A percentile compares a stretch with the other conserved stretches of the same genome.
Conservation (phyloP, 129 eudicot genomes). For the Glebionis coronaria region DNA sequence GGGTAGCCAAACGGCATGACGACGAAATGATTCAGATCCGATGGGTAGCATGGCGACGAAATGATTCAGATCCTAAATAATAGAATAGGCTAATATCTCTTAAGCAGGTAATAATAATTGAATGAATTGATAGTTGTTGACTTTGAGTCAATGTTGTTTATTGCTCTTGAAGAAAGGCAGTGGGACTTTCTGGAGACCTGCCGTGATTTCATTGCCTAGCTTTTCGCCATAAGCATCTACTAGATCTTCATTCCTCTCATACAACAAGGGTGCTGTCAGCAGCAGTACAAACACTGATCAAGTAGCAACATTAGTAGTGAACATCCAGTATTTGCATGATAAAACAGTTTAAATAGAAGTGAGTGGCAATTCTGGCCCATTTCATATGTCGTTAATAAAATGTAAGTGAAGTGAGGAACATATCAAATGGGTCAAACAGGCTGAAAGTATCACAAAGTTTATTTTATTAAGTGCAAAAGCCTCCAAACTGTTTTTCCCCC, state of each 20-base stretch:
- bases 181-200: constrained; percentile 62
- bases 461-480: too few relatives aligned
- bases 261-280: constrained; percentile 63
- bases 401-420: too few relatives aligned
- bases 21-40: constrained; percentile 16
- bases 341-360: not conserved
- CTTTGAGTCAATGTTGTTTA: constrained; percentile 42
- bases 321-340: not conserved
- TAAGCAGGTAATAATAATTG: not conserved
- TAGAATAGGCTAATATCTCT: constrained; percentile 12
- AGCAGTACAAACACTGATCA: constrained; percentile 54
- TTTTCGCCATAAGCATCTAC: constrained; percentile 65
- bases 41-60: constrained; percentile 1
- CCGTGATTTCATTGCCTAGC: constrained; percentile 52
- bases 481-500: too few relatives aligned
- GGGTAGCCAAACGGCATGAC: constrained; percentile 8
- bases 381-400: not conserved
- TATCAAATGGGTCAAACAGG: too few relatives aligned
- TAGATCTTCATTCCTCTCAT: constrained; percentile 66
- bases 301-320: constrained; percentile 9
- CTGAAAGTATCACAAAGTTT: too few relatives aligned
- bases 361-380: not conserved
- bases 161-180: constrained; percentile 47
- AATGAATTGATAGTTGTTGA: constrained; percentile 13
- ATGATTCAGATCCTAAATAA: constrained; percentile 23